Conservation (phyloP, 495 filamentous ascomycete genomes). For the Evansstolkia leycettana region DNA sequence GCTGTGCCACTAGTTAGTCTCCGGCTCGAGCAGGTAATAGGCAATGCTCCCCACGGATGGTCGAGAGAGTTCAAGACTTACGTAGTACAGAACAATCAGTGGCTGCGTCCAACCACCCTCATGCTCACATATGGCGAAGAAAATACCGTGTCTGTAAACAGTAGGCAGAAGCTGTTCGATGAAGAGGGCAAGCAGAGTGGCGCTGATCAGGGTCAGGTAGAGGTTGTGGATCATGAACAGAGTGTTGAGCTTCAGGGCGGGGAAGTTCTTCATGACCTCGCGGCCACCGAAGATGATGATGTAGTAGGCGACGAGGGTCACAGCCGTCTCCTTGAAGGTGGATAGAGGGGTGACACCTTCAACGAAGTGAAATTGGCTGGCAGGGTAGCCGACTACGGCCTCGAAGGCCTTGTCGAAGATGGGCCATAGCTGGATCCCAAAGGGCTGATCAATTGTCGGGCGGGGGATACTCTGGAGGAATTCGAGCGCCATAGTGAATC, state of each 20-base stretch:
- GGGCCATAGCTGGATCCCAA: slow-evolving; percentile 87
- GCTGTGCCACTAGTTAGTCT: slow-evolving; percentile 20
- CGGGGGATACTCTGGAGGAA: slow-evolving; percentile 52
- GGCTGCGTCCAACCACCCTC: slow-evolving; percentile 56
- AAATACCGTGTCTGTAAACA: slow-evolving; percentile 44
- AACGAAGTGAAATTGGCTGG: slow-evolving; percentile 48
- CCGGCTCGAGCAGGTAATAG: too few species aligned
- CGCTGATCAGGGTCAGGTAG: slow-evolving; percentile 49
- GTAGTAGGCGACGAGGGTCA: slow-evolving; percentile 51
- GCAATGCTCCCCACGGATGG: too few species aligned
- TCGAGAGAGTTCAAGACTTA: slow-evolving; percentile 19
- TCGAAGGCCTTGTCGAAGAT: slow-evolving; percentile 81
- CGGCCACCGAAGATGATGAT: slow-evolving; percentile 53
- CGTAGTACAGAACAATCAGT: slow-evolving; percentile 57
- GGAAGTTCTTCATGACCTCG: slow-evolving; percentile 50
- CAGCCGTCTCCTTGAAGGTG: slow-evolving; percentile 42
- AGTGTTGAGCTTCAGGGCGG: slow-evolving; percentile 46
- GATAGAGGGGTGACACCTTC: slow-evolving; percentile 47
- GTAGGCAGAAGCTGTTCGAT: slow-evolving; percentile 53
- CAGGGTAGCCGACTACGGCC: slow-evolving; percentile 51
- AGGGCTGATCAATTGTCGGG: slow-evolving; percentile 81
- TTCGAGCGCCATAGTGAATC: slow-evolving; percentile 33
- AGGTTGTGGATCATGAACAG: slow-evolving; percentile 65
- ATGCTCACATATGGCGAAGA: slow-evolving; percentile 52
- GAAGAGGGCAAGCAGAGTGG: slow-evolving; percentile 47